Base-by-base conservation (phyloP, 2,329 filamentous ascomycete genomes). In the Calonectria fujianensis region DNA sequence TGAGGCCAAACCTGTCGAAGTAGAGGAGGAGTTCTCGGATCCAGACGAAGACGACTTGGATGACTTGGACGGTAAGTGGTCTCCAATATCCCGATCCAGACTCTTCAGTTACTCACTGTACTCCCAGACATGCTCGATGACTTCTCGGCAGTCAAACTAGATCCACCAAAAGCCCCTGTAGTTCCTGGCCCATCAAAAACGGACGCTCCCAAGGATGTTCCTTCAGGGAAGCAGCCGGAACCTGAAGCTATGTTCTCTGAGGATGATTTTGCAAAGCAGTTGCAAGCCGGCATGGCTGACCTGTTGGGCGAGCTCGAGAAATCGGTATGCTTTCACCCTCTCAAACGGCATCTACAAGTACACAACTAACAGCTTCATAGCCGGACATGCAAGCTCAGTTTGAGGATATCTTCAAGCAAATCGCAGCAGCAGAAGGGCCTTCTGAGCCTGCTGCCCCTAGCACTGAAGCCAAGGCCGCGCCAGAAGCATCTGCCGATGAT, bases 31-130 rank as follows among this genome's bases (percentile, higher is more conserved):
- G 78, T 92, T 94, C 20, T 93, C 96, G 27, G 96, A 98, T 81
- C 96, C 96, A 9, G 96, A 98, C 78, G 96, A 98, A 85, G 97
- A 97, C 85, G 95, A 97, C 79, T 87, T 97, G 27, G 95, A 98
- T 82, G 97, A 98, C 82, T 88, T 99, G 57, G 97, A 99, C 85
- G 95, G 95, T 95, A 51, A 8, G 72, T 48, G 16, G 16, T 50
- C 5, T 32, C 7, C 48, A 52, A 18, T 39, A 31, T 31, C 8
- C 5, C 16, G 7, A 16, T 2, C 24, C 20, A 7, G 27, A 13
- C 20, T 11, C 20, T 11, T 9, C 20, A 9, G 20, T 52, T n/a
- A n/a, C 18, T 39, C 29, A 67, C 18, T 27, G 4, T 51, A 2
- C 9, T 59, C n/a, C 20, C 54, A 96, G 96, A 98, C 80, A 94